These are phyloP conservation scores for Podospora pseudoanserina DNA, from an alignment of 495 filamentous ascomycete species.

Conservation along the genomic window DNA sequence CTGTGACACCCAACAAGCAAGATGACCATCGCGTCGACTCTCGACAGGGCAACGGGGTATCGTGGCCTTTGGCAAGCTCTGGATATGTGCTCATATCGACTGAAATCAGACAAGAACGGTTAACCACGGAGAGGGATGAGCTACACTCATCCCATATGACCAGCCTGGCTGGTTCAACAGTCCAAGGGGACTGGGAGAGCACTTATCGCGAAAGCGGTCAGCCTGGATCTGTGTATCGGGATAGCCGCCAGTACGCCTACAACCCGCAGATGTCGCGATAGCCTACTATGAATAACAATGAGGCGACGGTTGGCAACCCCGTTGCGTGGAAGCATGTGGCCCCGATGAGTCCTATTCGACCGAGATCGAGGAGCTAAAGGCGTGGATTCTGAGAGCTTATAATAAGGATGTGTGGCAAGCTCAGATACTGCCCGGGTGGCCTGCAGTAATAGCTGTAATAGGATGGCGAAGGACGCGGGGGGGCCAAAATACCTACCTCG, in stretches of 20 bases:
- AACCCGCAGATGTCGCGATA: background rate
- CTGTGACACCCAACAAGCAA: background rate
- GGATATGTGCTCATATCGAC: slow-evolving; percentile 1
- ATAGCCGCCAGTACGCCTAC: background rate
- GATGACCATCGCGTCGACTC: background rate
- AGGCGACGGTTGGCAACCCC: background rate
- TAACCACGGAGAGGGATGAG: background rate
- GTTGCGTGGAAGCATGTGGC: background rate
- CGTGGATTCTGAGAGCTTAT: background rate
- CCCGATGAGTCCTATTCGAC: background rate
- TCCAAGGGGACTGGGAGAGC: slow-evolving; percentile 2
- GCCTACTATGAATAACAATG: background rate
- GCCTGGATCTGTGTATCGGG: background rate
- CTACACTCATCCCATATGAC: background rate
- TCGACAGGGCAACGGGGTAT: background rate
- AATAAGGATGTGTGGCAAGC: background rate
- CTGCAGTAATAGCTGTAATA: too few species aligned
- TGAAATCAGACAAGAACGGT: background rate
- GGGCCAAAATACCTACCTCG: too few species aligned
- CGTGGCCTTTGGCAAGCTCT: background rate
- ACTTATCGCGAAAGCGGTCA: background rate
- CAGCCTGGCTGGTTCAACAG: background rate
- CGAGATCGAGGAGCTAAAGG: background rate
- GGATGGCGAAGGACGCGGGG: too few species aligned
- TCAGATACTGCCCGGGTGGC: too few species aligned